Evolutionary conservation across 31 red algal genomes (phyloP).

Genomic region (Porphyra umbilicalis): DNA sequence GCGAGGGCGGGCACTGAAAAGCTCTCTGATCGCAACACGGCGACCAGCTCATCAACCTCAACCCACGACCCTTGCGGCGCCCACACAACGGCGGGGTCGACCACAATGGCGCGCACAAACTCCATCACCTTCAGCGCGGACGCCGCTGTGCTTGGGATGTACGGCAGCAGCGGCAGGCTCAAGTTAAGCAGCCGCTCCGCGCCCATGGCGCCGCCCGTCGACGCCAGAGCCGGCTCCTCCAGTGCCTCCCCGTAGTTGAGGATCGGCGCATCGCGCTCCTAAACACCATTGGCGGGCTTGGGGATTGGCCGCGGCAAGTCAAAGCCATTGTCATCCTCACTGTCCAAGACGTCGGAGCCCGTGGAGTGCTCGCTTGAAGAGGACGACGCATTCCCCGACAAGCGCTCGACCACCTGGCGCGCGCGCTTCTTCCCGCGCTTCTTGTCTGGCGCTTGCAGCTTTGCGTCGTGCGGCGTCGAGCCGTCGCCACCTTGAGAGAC

Average conservation of each 20-base stretch:
- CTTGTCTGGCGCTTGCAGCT: background rate
- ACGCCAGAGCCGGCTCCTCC: background rate
- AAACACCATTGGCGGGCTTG: background rate
- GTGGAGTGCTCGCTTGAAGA: no score
- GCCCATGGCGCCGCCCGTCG: background rate
- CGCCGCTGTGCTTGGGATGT: background rate
- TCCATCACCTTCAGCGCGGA: background rate
- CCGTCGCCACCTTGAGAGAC: background rate
- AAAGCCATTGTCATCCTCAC: background rate
- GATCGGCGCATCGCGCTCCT: background rate
- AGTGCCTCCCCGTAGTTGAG: background rate
- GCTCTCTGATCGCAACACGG: no score
- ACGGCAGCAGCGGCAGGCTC: background rate
- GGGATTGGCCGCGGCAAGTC: background rate
- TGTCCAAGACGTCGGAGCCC: background rate
- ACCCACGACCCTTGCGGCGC: background rate
- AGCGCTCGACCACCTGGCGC: no score
- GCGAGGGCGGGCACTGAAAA: no score
- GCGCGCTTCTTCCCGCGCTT: background rate
- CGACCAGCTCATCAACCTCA: no score
- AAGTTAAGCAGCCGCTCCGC: background rate
- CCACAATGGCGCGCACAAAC: background rate
- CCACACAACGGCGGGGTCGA: background rate
- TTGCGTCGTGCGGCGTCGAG: no score
- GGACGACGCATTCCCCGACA: no score